Evolutionary conservation across 2,329 filamentous ascomycete species (phyloP), one percentile per base, ranked within the genome.

Genomic region (Magnaporthales sp.): DNA sequence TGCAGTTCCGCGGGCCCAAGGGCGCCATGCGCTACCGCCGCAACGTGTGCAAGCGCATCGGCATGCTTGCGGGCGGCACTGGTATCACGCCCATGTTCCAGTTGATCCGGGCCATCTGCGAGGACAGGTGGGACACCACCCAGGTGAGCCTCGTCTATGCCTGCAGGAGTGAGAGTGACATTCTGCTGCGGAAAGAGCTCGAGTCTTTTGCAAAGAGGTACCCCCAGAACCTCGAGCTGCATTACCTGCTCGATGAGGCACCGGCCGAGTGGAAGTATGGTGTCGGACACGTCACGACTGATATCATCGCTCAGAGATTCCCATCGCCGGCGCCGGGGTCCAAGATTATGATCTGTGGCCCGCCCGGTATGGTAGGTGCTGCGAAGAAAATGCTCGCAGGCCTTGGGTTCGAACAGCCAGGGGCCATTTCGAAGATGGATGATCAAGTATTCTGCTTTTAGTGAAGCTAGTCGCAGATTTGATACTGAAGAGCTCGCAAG

Each of bases 71-170:
- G 1, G 84, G 84, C 46, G 81, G 81, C 19, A 80, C 72, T 0
- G 82, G 82, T 6, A 83, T 84, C 67, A 84, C 84, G 0, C 84
- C 85, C 2, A 84, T 86, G 81, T 86, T 80, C 72, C 86, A 89
- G 71, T 74, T 89, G 7, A 87, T 89, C 71, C 82, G 86, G 4
- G 85, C 85, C 60, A 86, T 89, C 67, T 87, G 85, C 71, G 86
- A 88, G 71, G 83, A 89, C 66, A 77, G 81, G n/a, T 76, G 74
- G 7, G 87, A 89, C 68, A 78, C 77, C 0, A 89, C 87, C 0
- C 75, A 84, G 69, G 74, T 89, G 58, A 83, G 77, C 61, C 75
- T 89, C 4, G 74, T 89, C 31, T 88, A 87, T 68, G 87, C 84
- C 31, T 89, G 87, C 74, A 78, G 81, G 1, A 79, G 78, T 0